Base-by-base conservation (phyloP, 129 eudicot species). In the Helianthus tuberosus region DNA sequence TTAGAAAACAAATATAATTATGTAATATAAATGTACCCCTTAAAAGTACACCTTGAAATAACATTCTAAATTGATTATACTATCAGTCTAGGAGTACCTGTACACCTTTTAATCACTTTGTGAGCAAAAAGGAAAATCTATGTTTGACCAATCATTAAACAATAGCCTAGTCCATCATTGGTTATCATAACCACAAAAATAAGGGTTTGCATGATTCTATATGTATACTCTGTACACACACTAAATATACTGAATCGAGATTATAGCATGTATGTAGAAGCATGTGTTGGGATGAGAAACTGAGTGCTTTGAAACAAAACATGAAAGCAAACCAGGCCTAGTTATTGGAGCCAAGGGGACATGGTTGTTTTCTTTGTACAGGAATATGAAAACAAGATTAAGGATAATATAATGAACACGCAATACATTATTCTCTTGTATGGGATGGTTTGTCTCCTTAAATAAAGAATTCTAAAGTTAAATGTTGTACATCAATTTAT, bases 391-490 rank as follows among this genome's bases (percentile, higher is more conserved):
- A 54, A 55, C 75, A 71, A 3, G 65, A 54, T 20, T 12, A 55
- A 39, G 64, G 63, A 55, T 71, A 54, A 38, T 55, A 55, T 20
- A 20, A 71, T 71, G 43, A 39, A 69, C 61, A 55, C 25, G 44
- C 54, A 41, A 41, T 41, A 55, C 1, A 71, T 51, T 55, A 71
- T 41, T 39, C 53, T 11, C 66, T 54, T 36, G 54, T 55, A 36
- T 71, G 36, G 54, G 75, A 71, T 71, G 75, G 53, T 17, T 17
- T 71, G 66, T 71, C 75, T 71, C 75, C 54, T 32, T 69, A 69
- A 36, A 29, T 53, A 36, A 64, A 46, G 38, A 52, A 52, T 3
- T 2, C 58, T 51, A 15, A 52, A 15, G 74, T 51, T 69, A 50
- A 51, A 69, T 17, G 27, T 62, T 62, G 8, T 62, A 62, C 67